phyloP scores from a whole-genome alignment of 108 stramenopile genomes.

The Fistulifera pelliculosa region DNA sequence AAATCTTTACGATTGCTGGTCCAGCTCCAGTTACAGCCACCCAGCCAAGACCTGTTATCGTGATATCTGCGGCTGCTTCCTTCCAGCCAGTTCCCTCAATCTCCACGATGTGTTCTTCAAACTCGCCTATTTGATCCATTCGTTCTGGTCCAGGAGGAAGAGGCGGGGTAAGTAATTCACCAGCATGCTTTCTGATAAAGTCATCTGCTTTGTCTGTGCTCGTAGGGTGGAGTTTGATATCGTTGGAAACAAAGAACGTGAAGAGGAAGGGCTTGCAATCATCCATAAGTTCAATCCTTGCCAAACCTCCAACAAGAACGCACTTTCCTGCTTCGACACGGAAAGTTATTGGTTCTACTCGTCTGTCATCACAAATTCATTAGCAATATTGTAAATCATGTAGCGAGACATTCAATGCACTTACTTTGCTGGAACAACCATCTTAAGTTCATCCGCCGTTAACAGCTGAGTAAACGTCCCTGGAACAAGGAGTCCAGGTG shows the following conservation, averaged over 20 bases:
- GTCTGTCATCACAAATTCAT: slow-evolving; percentile 19
- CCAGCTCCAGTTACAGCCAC: slow-evolving; percentile 92
- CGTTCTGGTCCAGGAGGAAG: slow-evolving; percentile 65
- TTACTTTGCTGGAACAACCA: slow-evolving; percentile 85
- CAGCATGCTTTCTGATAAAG: slow-evolving; percentile 80
- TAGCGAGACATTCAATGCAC: slow-evolving; percentile 14
- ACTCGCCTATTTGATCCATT: slow-evolving; percentile 78
- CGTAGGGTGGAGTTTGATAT: slow-evolving; percentile 90
- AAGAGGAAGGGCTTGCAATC: slow-evolving; percentile 84
- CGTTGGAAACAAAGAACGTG: slow-evolving; percentile 92
- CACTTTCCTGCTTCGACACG: slow-evolving; percentile 75
- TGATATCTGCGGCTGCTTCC: slow-evolving; percentile 88
- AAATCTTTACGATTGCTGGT: slow-evolving; percentile 54
- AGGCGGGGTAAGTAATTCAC: slow-evolving; percentile 88
- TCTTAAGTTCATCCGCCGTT: slow-evolving; percentile 81
- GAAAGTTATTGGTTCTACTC: slow-evolving; percentile 82
- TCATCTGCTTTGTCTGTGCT: slow-evolving; percentile 61
- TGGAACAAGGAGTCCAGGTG: slow-evolving; percentile 80
- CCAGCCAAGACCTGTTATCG: slow-evolving; percentile 93
- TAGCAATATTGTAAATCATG: neutral
- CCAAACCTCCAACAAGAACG: slow-evolving; percentile 77
- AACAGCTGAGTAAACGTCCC: slow-evolving; percentile 77
- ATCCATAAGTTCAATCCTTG: slow-evolving; percentile 74
- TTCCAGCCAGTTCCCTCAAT: slow-evolving; percentile 90
- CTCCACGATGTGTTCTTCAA: slow-evolving; percentile 75